Percentiles rank a stretch among this genome's conserved stretches.
These are phyloP conservation scores for Brassica carinata DNA, from an alignment of 345 rosid species.

Conservation along the genomic window DNA sequence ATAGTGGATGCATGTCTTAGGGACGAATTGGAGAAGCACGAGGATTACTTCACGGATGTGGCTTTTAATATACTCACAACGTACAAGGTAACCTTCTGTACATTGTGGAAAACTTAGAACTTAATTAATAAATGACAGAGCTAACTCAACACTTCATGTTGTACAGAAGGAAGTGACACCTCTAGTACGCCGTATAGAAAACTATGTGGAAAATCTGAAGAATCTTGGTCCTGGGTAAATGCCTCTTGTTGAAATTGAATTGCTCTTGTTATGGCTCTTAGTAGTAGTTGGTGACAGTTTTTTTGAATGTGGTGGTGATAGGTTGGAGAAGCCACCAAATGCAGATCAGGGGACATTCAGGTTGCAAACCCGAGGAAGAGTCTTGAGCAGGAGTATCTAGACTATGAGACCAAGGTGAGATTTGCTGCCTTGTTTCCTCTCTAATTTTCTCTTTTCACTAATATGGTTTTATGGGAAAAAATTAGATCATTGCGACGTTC, in stretches of 20 bases:
- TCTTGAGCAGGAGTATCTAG: slow-evolving; percentile 91
- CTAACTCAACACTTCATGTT: slow-evolving; percentile 27
- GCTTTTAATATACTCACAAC: slow-evolving; percentile 65
- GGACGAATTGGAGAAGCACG: slow-evolving; percentile 85
- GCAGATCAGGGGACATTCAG: slow-evolving; percentile 52
- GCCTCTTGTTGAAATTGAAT: slow-evolving; percentile 5
- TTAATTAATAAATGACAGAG: slow-evolving; percentile 15
- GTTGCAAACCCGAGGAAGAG: slow-evolving; percentile 70
- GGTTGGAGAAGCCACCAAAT: slow-evolving; percentile 54
- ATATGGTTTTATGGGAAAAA: slow-evolving; percentile 21
- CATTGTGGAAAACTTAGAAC: slow-evolving; percentile 6
- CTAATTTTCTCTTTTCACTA: neutral
- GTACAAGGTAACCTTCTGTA: slow-evolving; percentile 60
- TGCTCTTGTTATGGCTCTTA: neutral
- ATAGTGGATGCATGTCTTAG: slow-evolving; percentile 45
- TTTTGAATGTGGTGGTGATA: slow-evolving; percentile 43
- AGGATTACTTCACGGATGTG: slow-evolving; percentile 67
- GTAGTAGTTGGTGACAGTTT: slow-evolving; percentile 31
- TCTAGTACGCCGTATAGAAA: slow-evolving; percentile 63
- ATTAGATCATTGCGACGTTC: slow-evolving; percentile 88
- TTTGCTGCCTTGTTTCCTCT: neutral
- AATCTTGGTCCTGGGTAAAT: slow-evolving; percentile 67
- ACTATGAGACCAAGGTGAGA: slow-evolving; percentile 83
- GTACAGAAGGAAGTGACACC: slow-evolving; percentile 83
- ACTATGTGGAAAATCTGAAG: slow-evolving; percentile 88